phyloP scores from a whole-genome alignment of 768 basidiomycete species.

The Lanmaoa pseudosensibilis region DNA sequence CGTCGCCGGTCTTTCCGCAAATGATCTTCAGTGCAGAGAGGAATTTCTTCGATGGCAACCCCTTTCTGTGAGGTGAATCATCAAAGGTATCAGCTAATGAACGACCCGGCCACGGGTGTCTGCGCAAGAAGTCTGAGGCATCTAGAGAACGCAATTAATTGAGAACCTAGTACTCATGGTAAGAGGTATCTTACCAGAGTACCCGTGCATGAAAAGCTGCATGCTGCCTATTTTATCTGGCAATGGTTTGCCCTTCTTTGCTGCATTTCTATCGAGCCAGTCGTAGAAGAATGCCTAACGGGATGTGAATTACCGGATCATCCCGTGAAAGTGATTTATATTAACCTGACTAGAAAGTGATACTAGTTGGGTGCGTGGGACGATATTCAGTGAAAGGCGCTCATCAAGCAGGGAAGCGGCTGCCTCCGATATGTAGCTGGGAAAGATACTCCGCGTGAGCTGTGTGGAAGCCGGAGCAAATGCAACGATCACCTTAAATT shows the following conservation, averaged over 20 bases:
- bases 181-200: conserved; percentile 50
- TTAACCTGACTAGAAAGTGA: conserved; percentile 71
- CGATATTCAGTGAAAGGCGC: conserved; percentile 73
- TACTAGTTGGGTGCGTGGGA: conserved; percentile 83
- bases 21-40: conserved; percentile 69
- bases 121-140: conserved; percentile 83
- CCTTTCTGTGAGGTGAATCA: conserved; percentile 76
- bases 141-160: conserved; percentile 43
- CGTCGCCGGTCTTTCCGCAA: conserved; percentile 82
- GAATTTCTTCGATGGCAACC: conserved; percentile 65
- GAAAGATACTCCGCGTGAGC: not conserved
- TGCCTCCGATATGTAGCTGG: conserved; percentile 84
- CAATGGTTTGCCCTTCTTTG: conserved; percentile 79
- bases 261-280: conserved; percentile 80
- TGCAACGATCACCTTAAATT: conserved; percentile 63
- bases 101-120: conserved; percentile 86
- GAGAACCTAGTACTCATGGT: not conserved
- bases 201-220: conserved; percentile 87
- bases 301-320: conserved; percentile 1
- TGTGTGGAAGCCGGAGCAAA: not conserved
- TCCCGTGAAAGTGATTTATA: not conserved
- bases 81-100: conserved; percentile 84
- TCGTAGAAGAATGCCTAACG: conserved; percentile 86
- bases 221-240: conserved; percentile 90
- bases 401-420: conserved; percentile 83